These are phyloP conservation scores for Penicillium frequentans DNA, from an alignment of 2,329 filamentous ascomycete species.

Conservation along the genomic window DNA sequence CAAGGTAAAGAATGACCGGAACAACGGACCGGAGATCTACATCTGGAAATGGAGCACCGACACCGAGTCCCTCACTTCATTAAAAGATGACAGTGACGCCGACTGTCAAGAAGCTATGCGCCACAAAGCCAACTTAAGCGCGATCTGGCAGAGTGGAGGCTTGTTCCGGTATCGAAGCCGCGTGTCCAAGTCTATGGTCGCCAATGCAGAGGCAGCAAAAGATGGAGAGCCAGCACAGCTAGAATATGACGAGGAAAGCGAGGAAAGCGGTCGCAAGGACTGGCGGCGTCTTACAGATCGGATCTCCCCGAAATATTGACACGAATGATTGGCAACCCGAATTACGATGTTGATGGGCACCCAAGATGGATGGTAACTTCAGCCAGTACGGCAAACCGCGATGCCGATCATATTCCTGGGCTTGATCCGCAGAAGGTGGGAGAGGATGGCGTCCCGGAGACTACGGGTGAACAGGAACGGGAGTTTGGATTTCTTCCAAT, in stretches of 20 bases:
- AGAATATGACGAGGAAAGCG: constrained; percentile 27
- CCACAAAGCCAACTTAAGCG: constrained; percentile 57
- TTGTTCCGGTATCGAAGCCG: constrained; percentile 44
- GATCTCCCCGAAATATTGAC: constrained; percentile 52
- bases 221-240: constrained; percentile 6
- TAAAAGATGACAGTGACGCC: constrained; percentile 33
- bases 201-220: constrained; percentile 31
- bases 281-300: constrained; percentile 55
- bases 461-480: constrained; percentile 39
- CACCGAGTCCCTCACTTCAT: constrained; percentile 36
- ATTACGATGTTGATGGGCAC: constrained; percentile 39
- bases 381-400: constrained; percentile 56
- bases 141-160: constrained; percentile 54
- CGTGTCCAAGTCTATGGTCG: constrained; percentile 45
- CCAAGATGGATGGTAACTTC: constrained; percentile 58
- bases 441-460: constrained; percentile 17
- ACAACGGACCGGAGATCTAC: constrained; percentile 44
- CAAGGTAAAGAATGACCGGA: constrained; percentile 5
- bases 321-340: constrained; percentile 49
- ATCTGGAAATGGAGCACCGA: constrained; percentile 57
- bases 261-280: constrained; percentile 48
- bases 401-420: constrained; percentile 62
- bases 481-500: constrained; percentile 58
- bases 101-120: constrained; percentile 51
- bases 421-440: constrained; percentile 36